phyloP scores from a whole-genome alignment of 1,139 yeast genomes.

The Hemisphaericaspora subhashii region DNA sequence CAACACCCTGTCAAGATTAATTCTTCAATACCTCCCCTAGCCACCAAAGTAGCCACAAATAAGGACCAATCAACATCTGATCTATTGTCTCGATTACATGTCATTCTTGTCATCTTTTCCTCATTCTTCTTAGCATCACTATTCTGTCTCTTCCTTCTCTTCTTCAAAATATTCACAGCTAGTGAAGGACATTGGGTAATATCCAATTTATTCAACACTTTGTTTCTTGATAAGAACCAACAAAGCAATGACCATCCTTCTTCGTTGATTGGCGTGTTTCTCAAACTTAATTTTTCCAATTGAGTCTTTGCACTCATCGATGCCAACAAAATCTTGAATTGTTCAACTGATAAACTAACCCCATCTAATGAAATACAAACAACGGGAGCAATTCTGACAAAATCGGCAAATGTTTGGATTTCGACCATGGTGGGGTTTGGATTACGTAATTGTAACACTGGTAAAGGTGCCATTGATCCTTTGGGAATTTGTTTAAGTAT shows the following conservation, averaged over 20 bases:
- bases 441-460: conserved; percentile 62
- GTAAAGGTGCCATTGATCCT: conserved; percentile 68
- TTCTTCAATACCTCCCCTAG: conserved; percentile 73
- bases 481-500: conserved; percentile 71
- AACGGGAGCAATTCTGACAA: conserved; percentile 71
- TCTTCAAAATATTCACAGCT: conserved; percentile 55
- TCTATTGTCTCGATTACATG: conserved; percentile 55
- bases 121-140: conserved; percentile 23
- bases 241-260: conserved; percentile 74
- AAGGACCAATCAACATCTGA: conserved; percentile 78
- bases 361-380: conserved; percentile 71
- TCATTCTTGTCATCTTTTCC: conserved; percentile 51
- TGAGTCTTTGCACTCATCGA: conserved; percentile 62
- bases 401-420: conserved; percentile 72
- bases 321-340: conserved; percentile 61
- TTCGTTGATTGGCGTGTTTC: conserved; percentile 67
- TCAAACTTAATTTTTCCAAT: conserved; percentile 63
- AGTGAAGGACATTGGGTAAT: conserved; percentile 70
- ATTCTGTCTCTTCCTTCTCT: conserved; percentile 24
- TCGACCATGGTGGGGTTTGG: conserved; percentile 77
- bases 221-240: conserved; percentile 66
- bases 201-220: conserved; percentile 56
- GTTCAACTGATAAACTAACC: conserved; percentile 59
- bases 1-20: conserved; percentile 72
- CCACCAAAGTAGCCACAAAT: conserved; percentile 65